Percentiles rank a stretch among this genome's conserved stretches.
phyloP scores from a whole-genome alignment of 2,329 filamentous ascomycete species.

The Kalmusia sp. region DNA sequence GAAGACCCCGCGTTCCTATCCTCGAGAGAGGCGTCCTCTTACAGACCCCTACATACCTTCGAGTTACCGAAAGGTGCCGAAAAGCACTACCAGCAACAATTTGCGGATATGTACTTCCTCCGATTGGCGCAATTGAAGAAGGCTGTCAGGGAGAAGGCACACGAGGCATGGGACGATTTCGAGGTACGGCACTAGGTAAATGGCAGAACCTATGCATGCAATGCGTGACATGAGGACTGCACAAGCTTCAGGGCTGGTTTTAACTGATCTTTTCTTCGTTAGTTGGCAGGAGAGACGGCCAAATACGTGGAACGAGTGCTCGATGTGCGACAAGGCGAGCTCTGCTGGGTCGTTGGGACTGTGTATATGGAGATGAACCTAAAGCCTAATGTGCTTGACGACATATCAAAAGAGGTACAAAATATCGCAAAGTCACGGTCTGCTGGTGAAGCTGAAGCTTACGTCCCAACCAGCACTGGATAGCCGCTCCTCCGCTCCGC shows the following conservation, averaged over 20 bases:
- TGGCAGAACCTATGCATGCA: background rate
- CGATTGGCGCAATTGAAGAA: slow-evolving; percentile 88
- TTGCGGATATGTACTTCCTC: slow-evolving; percentile 96
- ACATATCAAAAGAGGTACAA: slow-evolving; percentile 85
- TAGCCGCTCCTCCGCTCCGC: slow-evolving; percentile 78
- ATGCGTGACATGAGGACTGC: too few species aligned
- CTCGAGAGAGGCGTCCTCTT: slow-evolving; percentile 58
- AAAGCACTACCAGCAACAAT: slow-evolving; percentile 89
- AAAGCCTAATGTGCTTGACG: slow-evolving; percentile 95
- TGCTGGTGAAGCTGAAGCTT: slow-evolving; percentile 5
- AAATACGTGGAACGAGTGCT: slow-evolving; percentile 84
- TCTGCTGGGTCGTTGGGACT: slow-evolving; percentile 95
- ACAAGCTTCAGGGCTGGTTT: too few species aligned
- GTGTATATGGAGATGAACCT: slow-evolving; percentile 97
- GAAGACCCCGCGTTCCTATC: slow-evolving; percentile 30
- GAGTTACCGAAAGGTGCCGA: slow-evolving; percentile 68
- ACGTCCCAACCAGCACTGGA: slow-evolving; percentile 72
- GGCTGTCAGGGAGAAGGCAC: slow-evolving; percentile 75
- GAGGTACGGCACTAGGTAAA: slow-evolving; percentile 53
- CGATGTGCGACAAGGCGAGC: slow-evolving; percentile 91
- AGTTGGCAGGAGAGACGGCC: slow-evolving; percentile 77
- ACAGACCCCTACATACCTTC: slow-evolving; percentile 80
- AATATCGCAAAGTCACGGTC: slow-evolving; percentile 14
- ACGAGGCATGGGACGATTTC: slow-evolving; percentile 78
- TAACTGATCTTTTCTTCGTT: slow-evolving; percentile 18